phyloP scores from a whole-genome alignment of 495 filamentous ascomycete species.

The Physcia stellaris region DNA sequence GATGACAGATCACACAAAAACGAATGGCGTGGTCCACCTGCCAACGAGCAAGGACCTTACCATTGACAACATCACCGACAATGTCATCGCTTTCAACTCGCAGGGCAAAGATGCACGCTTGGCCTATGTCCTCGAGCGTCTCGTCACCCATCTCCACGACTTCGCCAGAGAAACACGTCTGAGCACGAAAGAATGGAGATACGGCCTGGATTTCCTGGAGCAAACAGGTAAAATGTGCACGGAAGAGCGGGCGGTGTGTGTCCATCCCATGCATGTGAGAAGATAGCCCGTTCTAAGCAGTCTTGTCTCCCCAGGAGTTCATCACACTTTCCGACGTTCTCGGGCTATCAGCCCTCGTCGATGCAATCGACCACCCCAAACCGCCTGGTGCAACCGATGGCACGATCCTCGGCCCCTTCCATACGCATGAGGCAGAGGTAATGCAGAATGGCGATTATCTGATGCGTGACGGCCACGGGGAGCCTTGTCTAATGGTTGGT shows the following conservation, averaged over 20 bases:
- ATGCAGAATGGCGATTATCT: slow-evolving; percentile 52
- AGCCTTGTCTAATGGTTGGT: slow-evolving; percentile 65
- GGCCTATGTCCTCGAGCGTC: slow-evolving; percentile 56
- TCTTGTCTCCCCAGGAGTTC: slow-evolving; percentile 49
- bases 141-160: slow-evolving; percentile 72
- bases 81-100: slow-evolving; percentile 61
- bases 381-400: slow-evolving; percentile 64
- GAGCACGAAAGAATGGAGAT: slow-evolving; percentile 70
- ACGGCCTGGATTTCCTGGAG: slow-evolving; percentile 54
- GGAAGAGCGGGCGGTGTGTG: slow-evolving; percentile 50
- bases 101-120: slow-evolving; percentile 50
- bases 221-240: slow-evolving; percentile 59
- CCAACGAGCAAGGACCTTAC: slow-evolving; percentile 46
- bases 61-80: slow-evolving; percentile 72
- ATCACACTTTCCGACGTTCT: slow-evolving; percentile 88
- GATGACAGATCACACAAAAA: slow-evolving; percentile 1
- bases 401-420: slow-evolving; percentile 85
- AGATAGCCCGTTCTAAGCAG: not conserved
- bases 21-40: slow-evolving; percentile 1
- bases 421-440: slow-evolving; percentile 72
- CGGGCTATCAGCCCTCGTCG: slow-evolving; percentile 79
- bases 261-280: not conserved
- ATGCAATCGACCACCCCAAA: slow-evolving; percentile 86
- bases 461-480: slow-evolving; percentile 55
- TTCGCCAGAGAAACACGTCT: slow-evolving; percentile 71